Conservation (phyloP, 1,284 basidiomycete species). For the Somion occarium region DNA sequence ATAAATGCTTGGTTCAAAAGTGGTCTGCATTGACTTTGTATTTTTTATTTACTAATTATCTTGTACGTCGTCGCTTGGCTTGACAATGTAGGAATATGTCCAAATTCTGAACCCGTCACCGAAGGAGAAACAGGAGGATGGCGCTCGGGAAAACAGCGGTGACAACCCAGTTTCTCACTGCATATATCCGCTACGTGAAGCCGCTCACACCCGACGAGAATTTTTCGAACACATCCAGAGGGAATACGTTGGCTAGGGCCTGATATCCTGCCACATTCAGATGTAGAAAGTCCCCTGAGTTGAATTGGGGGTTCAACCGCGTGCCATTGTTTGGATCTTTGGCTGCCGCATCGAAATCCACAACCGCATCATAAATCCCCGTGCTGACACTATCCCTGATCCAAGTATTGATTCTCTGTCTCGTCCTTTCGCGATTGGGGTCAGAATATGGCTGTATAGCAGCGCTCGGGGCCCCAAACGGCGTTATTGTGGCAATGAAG, state of each 20-base stretch:
- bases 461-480: slow-evolving; percentile 35
- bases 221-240: slow-evolving; percentile 32
- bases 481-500: slow-evolving; percentile 47
- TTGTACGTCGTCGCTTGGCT: too few relatives aligned
- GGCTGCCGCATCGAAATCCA: slow-evolving; percentile 43
- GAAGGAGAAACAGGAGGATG: too few relatives aligned
- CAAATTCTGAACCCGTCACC: too few relatives aligned
- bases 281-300: slow-evolving; percentile 45
- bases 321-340: slow-evolving; percentile 34
- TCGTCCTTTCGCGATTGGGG: slow-evolving; percentile 34
- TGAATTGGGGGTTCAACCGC: slow-evolving; percentile 32
- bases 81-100: too few relatives aligned
- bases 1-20: too few relatives aligned
- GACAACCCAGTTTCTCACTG: too few relatives aligned
- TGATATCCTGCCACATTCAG: slow-evolving; percentile 42
- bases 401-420: slow-evolving; percentile 39
- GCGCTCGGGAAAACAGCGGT: too few relatives aligned
- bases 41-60: too few relatives aligned
- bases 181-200: slow-evolving; percentile 20
- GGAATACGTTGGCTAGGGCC: slow-evolving; percentile 37
- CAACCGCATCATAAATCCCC: slow-evolving; percentile 40
- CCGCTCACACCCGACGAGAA: slow-evolving; percentile 23
- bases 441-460: slow-evolving; percentile 25
- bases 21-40: too few relatives aligned
- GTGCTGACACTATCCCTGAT: slow-evolving; percentile 37